Conservation (phyloP, 2,329 filamentous ascomycete species). For the Cladosporium sp. region DNA sequence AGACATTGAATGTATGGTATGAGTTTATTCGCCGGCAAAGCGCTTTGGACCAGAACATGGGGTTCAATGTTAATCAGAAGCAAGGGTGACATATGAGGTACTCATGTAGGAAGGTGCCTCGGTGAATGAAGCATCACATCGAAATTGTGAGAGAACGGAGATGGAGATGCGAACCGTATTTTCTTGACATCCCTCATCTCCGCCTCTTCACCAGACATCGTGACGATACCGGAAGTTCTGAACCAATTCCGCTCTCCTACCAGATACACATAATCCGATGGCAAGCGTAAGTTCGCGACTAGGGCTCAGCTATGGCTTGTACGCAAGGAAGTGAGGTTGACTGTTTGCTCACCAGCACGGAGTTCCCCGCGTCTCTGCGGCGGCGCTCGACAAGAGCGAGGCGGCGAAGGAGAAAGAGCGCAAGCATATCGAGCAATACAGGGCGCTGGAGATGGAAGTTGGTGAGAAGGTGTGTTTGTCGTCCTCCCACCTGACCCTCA, state of each 20-base stretch:
- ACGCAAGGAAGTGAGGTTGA: conserved; percentile 25
- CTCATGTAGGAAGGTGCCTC: not conserved
- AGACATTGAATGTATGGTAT: not conserved
- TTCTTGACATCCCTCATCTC: not conserved
- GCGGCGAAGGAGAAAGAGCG: conserved; percentile 71
- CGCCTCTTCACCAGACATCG: not conserved
- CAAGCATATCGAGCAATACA: conserved; percentile 75
- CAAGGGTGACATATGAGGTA: not conserved
- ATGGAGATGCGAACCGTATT: not conserved
- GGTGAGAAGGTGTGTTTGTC: conserved; percentile 57
- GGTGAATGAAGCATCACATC: not conserved
- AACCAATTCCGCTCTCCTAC: not conserved
- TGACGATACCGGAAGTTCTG: not conserved
- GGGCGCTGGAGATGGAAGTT: conserved; percentile 66
- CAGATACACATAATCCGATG: not conserved
- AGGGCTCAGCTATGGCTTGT: conserved; percentile 26
- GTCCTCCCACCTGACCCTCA: conserved; percentile 33
- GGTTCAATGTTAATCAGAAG: not conserved
- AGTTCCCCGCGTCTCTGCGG: conserved; percentile 61
- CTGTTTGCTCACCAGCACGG: conserved; percentile 65
- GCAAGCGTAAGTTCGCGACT: not conserved
- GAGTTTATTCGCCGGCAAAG: not conserved
- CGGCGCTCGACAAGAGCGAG: conserved; percentile 60
- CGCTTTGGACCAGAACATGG: no score
- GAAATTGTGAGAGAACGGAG: not conserved